Evolutionary conservation across 2,329 filamentous ascomycete genomes (phyloP).

Genomic region (Dothiorella sarmentorum): DNA sequence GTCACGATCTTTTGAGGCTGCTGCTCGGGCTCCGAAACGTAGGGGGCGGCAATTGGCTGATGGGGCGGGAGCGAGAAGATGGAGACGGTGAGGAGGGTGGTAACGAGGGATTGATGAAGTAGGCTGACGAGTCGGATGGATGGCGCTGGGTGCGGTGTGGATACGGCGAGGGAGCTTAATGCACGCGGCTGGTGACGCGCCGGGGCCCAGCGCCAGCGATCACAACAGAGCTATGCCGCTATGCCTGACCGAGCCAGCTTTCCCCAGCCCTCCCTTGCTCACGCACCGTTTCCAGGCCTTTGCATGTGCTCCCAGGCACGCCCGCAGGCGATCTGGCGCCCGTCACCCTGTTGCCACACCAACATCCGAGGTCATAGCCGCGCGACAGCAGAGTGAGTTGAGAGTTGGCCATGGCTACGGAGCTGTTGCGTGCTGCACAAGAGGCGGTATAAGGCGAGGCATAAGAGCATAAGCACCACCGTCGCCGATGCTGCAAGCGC

Average conservation of each 20-base stretch:
- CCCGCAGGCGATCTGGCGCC: conserved; percentile 5
- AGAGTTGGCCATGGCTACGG: too few relatives aligned
- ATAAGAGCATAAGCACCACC: neutral
- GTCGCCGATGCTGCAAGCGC: conserved; percentile 1
- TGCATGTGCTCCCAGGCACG: conserved; percentile 17
- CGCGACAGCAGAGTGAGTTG: too few relatives aligned
- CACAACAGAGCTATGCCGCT: conserved; percentile 16
- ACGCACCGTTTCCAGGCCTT: neutral
- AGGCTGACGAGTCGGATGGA: conserved; percentile 31
- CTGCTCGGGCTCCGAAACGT: conserved; percentile 23
- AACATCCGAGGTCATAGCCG: conserved; percentile 15
- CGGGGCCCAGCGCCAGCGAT: conserved; percentile 2
- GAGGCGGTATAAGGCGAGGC: neutral
- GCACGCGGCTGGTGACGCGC: conserved; percentile 15
- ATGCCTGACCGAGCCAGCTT: conserved; percentile 4
- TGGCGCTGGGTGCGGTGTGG: conserved; percentile 18
- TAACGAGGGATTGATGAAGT: conserved; percentile 27
- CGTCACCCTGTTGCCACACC: conserved; percentile 11
- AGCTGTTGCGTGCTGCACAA: neutral
- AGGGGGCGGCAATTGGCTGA: conserved; percentile 36
- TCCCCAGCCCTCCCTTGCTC: conserved; percentile 9
- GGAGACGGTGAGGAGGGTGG: conserved; percentile 27
- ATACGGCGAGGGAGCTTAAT: conserved; percentile 17
- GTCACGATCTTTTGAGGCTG: conserved; percentile 28
- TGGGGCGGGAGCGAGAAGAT: conserved; percentile 35